Conservation (phyloP, 2,329 filamentous ascomycete genomes). For the Chrysoporthe deuterocubensis region DNA sequence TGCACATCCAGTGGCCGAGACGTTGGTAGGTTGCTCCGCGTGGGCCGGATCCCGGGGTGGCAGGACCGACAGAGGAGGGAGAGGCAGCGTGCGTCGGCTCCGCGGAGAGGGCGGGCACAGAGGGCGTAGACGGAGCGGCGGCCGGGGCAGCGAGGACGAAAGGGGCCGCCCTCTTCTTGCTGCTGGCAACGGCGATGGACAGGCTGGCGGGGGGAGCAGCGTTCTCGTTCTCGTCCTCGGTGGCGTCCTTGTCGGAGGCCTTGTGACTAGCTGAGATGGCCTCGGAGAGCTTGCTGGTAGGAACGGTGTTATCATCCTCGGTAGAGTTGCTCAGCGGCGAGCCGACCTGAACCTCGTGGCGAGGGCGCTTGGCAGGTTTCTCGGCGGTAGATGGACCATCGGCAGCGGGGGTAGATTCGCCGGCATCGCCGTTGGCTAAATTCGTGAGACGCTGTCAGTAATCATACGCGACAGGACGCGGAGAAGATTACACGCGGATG, state of each 20-base stretch:
- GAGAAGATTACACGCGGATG: background rate
- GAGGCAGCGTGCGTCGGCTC: conserved; percentile 4
- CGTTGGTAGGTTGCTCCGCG: conserved; percentile 40
- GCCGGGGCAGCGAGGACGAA: background rate
- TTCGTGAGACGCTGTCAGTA: background rate
- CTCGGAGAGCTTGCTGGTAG: background rate
- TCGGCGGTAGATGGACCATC: background rate
- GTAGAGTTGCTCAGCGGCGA: conserved; percentile 17
- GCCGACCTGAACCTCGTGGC: conserved; percentile 16
- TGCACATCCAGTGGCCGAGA: conserved; percentile 52
- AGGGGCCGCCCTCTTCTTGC: background rate
- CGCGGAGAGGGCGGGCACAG: background rate
- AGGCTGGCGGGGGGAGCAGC: background rate
- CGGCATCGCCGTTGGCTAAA: background rate
- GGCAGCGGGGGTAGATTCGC: background rate
- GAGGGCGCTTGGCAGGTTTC: conserved; percentile 15
- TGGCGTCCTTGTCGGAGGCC: background rate
- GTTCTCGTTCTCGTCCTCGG: background rate
- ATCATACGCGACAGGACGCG: background rate
- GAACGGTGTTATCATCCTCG: conserved; percentile 15
- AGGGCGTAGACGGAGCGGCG: conserved; percentile 7
- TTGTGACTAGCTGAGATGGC: background rate
- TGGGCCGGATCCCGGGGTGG: conserved; percentile 22
- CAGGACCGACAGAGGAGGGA: background rate
- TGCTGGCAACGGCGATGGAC: background rate